Evolutionary conservation across 2,329 filamentous ascomycete genomes (phyloP).

Genomic region (Alternaria gaisen): DNA sequence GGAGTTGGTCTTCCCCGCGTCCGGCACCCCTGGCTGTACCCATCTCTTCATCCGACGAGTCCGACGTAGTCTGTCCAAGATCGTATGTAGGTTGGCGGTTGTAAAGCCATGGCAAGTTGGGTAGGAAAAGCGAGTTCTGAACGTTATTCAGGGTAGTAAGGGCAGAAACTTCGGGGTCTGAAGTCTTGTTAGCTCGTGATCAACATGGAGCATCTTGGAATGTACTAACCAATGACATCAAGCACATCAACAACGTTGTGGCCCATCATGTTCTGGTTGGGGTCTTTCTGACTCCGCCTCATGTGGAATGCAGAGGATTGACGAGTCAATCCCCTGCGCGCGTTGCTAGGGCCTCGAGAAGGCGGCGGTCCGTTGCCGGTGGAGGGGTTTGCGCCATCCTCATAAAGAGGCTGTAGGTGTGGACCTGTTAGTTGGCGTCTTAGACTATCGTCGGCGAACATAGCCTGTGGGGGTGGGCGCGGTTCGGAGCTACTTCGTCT

Average conservation of each 20-base stretch:
- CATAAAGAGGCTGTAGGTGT: slow-evolving; percentile 46
- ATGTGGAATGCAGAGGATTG: slow-evolving; percentile 40
- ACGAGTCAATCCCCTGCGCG: slow-evolving; percentile 30
- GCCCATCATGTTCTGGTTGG: slow-evolving; percentile 60
- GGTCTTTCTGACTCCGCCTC: slow-evolving; percentile 29
- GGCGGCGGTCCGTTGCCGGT: slow-evolving; percentile 26
- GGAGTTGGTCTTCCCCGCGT: slow-evolving; percentile 24
- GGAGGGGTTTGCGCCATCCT: slow-evolving; percentile 28
- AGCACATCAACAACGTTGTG: slow-evolving; percentile 70
- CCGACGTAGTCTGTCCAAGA: slow-evolving; percentile 62
- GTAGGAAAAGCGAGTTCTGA: slow-evolving; percentile 89
- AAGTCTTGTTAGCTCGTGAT: slow-evolving; percentile 41
- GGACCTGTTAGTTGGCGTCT: slow-evolving; percentile 38
- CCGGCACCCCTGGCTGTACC: slow-evolving; percentile 20
- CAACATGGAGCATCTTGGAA: background rate
- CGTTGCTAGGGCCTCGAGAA: slow-evolving; percentile 18
- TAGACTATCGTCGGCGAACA: slow-evolving; percentile 36
- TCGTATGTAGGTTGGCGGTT: slow-evolving; percentile 83
- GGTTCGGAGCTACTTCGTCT: slow-evolving; percentile 47
- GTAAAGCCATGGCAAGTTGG: slow-evolving; percentile 75
- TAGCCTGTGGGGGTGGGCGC: slow-evolving; percentile 35
- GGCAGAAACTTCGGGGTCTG: slow-evolving; percentile 84
- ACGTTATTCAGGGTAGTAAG: slow-evolving; percentile 87
- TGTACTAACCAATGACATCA: slow-evolving; percentile 70
- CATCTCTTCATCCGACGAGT: slow-evolving; percentile 42